phyloP scores from a whole-genome alignment of 2,329 filamentous ascomycete genomes.

The Pseudocercospora crystallina region DNA sequence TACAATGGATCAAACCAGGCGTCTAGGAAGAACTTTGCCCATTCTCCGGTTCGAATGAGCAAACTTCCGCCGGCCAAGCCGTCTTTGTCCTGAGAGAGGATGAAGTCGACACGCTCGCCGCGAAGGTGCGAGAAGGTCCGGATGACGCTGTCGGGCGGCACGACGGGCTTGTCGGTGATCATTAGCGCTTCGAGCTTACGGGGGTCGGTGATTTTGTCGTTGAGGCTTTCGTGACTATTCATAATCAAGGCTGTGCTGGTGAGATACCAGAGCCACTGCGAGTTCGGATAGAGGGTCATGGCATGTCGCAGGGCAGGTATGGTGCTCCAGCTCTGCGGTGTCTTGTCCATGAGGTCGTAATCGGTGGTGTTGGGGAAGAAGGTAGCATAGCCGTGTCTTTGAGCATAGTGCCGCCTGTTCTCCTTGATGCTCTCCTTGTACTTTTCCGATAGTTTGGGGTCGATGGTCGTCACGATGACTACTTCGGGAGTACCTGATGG shows the following conservation, averaged over 20 bases:
- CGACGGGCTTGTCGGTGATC: conserved; percentile 81
- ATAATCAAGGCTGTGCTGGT: conserved; percentile 85
- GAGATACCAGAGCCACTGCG: conserved; percentile 82
- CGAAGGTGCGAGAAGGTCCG: conserved; percentile 85
- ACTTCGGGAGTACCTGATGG: conserved; percentile 53
- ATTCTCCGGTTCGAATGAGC: conserved; percentile 78
- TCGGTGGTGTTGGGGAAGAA: conserved; percentile 77
- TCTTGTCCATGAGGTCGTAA: conserved; percentile 65
- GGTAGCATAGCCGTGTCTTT: conserved; percentile 80
- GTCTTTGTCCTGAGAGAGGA: conserved; percentile 80
- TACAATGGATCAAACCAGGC: conserved; percentile 96
- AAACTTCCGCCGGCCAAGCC: conserved; percentile 77
- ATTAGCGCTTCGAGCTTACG: conserved; percentile 71
- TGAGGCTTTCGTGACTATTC: conserved; percentile 70
- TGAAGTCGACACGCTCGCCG: conserved; percentile 73
- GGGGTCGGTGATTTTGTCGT: conserved; percentile 68
- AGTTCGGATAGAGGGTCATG: conserved; percentile 74
- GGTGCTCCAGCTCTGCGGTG: conserved; percentile 68
- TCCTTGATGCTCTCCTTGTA: conserved; percentile 74
- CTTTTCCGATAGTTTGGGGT: conserved; percentile 63
- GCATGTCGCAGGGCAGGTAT: conserved; percentile 88
- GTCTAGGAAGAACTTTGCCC: conserved; percentile 89
- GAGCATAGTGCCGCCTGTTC: conserved; percentile 83
- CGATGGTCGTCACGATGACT: conserved; percentile 83
- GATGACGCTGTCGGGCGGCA: conserved; percentile 95